Conservation (phyloP, 2,329 filamentous ascomycete genomes). For the Niveomyces coronatus region DNA sequence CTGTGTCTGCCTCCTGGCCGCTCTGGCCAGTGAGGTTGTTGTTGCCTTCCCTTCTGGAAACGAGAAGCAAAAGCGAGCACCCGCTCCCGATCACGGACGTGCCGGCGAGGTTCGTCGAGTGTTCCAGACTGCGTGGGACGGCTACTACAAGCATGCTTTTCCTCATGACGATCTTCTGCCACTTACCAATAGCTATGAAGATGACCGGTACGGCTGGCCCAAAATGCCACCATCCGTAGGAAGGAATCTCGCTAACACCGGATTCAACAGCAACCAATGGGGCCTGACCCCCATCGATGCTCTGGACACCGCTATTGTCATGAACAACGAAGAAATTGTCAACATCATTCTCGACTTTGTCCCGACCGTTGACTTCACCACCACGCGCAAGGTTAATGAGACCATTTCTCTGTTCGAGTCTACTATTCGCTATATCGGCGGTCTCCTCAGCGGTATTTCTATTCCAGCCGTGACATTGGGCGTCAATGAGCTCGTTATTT, state of each 20-base stretch:
- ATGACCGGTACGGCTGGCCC: constrained; percentile 53
- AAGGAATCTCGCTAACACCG: background rate
- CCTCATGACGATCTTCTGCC: constrained; percentile 68
- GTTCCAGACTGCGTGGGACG: constrained; percentile 62
- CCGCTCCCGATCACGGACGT: constrained; percentile 6
- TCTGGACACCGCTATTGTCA: constrained; percentile 67
- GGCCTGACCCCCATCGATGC: constrained; percentile 76
- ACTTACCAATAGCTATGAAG: constrained; percentile 50
- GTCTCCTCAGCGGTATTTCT: constrained; percentile 67
- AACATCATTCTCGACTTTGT: constrained; percentile 62
- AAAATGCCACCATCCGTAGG: background rate
- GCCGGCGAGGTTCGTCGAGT: constrained; percentile 28
- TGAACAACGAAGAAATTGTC: constrained; percentile 59
- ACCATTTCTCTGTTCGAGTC: constrained; percentile 77
- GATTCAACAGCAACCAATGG: constrained; percentile 63
- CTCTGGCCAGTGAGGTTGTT: constrained; percentile 1
- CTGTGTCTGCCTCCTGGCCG: background rate
- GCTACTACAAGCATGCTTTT: constrained; percentile 65
- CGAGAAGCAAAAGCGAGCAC: background rate
- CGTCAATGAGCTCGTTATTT: background rate
- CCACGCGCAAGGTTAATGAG: constrained; percentile 32
- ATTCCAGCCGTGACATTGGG: no score
- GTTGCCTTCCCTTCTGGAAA: constrained; percentile 2
- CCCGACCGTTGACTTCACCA: constrained; percentile 58
- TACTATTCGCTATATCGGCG: constrained; percentile 78